Base-by-base conservation (phyloP, 345 rosid genomes). In the Cardamine resedifolia region DNA sequence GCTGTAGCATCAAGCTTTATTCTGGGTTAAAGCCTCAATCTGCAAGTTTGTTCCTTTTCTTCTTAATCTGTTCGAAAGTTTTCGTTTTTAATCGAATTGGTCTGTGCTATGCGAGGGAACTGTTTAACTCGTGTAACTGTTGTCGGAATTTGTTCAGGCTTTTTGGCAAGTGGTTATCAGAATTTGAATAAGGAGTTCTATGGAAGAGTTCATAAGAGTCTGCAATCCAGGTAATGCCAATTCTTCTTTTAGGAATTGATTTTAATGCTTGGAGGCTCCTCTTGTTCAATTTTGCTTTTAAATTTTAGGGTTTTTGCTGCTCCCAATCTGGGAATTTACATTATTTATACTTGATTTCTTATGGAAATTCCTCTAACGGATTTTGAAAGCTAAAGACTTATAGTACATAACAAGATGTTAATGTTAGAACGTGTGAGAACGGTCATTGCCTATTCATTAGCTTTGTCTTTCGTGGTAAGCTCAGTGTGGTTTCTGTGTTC, bases 11-110 rank as follows among this genome's bases (percentile, higher is more conserved):
- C 77, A 86, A 80, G 85, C 83, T 85, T 47, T 85, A 84, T 55
- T 85, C 96, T 8, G 96, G 96, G 48, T 79, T 90, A 47, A 90
- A 82, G 83, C 87, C 85, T 78, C 91, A 86, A 48, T 85, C 91
- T 58, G 65, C 88, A 70, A 64, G 96, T 89, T 43, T 58, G 84
- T 48, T 77, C 56, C 49, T 79, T 78, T 68, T 45, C 55, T n/a
- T 60, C 63, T 72, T n/a, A 18, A 34, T 27, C 31, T 16, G 1
- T 41, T 71, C 4, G 24, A 59, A 58, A 43, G 12, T 18, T 64
- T n/a, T 28, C 14, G 14, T 56, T 27, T 41, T 30, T 28, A 31
- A 38, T 71, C 34, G 49, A 64, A 62, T 63, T 55, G 53, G 41
- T 38, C 19, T 2, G n/a, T 70, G 12, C 11, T 21, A 28, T 38